phyloP scores from a whole-genome alignment of 768 basidiomycete species.

The Tylopilus plumbeoviolaceoides region DNA sequence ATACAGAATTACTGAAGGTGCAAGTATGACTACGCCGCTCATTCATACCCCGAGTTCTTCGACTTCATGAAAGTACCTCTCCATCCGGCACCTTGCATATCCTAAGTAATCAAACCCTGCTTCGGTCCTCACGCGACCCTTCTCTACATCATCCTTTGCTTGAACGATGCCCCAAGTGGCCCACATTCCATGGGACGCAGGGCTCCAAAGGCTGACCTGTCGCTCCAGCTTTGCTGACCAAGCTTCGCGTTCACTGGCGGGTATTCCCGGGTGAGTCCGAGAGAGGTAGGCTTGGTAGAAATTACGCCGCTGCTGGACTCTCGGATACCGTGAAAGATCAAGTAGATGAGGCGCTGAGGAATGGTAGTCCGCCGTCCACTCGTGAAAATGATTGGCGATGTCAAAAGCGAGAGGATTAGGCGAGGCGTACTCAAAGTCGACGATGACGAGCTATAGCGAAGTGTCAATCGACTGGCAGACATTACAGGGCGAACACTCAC shows the following conservation, averaged over 20 bases:
- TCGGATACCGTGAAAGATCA: conserved; percentile 65
- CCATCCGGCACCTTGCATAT: conserved; percentile 71
- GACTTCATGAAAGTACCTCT: conserved; percentile 56
- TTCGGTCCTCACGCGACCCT: conserved; percentile 39
- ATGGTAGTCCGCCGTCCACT: conserved; percentile 95
- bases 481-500: conserved; percentile 37
- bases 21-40: neutral
- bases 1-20: neutral
- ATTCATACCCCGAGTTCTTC: conserved; percentile 38
- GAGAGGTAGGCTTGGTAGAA: conserved; percentile 84
- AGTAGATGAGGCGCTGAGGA: conserved; percentile 63
- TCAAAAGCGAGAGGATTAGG: conserved; percentile 93
- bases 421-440: conserved; percentile 96
- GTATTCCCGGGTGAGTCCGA: conserved; percentile 35
- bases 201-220: conserved; percentile 85
- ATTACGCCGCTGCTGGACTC: conserved; percentile 62
- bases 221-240: conserved; percentile 60
- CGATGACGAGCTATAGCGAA: conserved; percentile 77
- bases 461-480: conserved; percentile 11
- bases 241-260: conserved; percentile 34
- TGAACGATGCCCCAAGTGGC: conserved; percentile 93
- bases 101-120: conserved; percentile 88
- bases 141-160: conserved; percentile 70
- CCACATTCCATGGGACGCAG: conserved; percentile 90
- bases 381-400: conserved; percentile 95